Evolutionary conservation across 345 rosid species (phyloP), one percentile per base, ranked within the genome.

Genomic region (Eucalyptus microcorys): DNA sequence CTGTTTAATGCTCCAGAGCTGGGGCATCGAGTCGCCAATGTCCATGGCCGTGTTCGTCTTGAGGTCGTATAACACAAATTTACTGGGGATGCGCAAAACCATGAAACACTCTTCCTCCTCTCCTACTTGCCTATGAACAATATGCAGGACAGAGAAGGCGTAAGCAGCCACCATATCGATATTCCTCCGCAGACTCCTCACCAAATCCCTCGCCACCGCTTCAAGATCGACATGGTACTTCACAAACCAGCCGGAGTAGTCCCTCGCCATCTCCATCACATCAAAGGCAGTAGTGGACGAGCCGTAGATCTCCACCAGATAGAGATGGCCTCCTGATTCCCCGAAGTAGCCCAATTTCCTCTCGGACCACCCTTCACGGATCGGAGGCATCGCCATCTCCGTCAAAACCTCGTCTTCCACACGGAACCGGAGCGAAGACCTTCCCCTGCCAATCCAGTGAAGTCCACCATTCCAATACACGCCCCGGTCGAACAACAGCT

Each of bases 141-240:
- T 42, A 53, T 88, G 55, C 84, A 76, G 84, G 47, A 76, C 84
- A 76, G 84, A 76, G 84, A 76, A 76, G 27, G 30, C 10, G 30
- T 76, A 76, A 7, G 47, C 30, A 2, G 30, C 30, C 47, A 76
- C 47, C 3, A 1, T 3, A 22, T 76, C 4, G 5, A 21, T 43
- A 76, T 11, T 11, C 55, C 10, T 50, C 68, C 1, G 64, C 45
- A 32, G 91, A 81, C 43, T 49, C 43, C 90, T 19, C 48, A 3
- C 57, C 43, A 85, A 85, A 50, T 49, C 21, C 84, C 30, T 76
- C 3, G 84, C 84, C 84, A 76, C 84, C 5, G 9, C 47, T 22
- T 40, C 59, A 43, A 91, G 87, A 91, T 88, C 43, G 47, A 91
- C 84, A 50, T 86, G 89, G 92, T 91, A 90, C 90, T 91, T 91